Percentiles rank a stretch among this genome's conserved stretches.
phyloP scores from a whole-genome alignment of 208 protist species.

The Leptomonas pyrrhocoris region DNA sequence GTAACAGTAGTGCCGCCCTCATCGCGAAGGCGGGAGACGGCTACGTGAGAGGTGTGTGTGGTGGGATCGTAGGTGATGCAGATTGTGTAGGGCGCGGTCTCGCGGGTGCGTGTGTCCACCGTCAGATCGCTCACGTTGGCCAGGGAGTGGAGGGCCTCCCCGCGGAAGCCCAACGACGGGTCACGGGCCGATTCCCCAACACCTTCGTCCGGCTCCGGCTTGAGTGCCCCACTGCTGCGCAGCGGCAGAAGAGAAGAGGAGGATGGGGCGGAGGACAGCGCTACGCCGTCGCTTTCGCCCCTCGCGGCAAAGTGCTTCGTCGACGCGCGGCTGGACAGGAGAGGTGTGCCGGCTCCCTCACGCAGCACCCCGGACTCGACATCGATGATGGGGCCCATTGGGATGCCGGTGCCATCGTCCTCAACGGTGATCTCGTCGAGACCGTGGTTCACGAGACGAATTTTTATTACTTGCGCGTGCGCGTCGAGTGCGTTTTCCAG shows the following conservation, averaged over 20 bases:
- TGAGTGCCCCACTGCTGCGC: not conserved
- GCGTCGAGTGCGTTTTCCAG: constrained; percentile 90
- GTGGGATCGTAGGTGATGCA: constrained; percentile 51
- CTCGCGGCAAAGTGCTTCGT: constrained; percentile 47
- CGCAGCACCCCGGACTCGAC: constrained; percentile 24
- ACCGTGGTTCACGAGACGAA: constrained; percentile 74
- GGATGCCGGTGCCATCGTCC: constrained; percentile 84
- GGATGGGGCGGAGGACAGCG: not conserved
- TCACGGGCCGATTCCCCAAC: constrained; percentile 19
- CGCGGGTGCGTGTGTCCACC: constrained; percentile 69
- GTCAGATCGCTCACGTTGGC: constrained; percentile 78
- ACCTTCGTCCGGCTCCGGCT: not conserved
- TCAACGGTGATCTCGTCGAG: constrained; percentile 76
- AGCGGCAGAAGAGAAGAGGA: not conserved
- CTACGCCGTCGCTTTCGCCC: constrained; percentile 1
- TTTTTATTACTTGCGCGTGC: constrained; percentile 51
- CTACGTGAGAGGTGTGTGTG: constrained; percentile 26
- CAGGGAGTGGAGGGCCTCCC: constrained; percentile 97
- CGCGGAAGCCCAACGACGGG: constrained; percentile 94
- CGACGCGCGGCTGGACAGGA: constrained; percentile 65
- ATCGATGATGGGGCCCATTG: constrained; percentile 46
- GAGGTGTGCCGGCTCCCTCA: constrained; percentile 45
- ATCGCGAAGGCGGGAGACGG: constrained; percentile 22
- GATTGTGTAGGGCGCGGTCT: constrained; percentile 41
- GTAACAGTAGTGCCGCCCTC: constrained; percentile 82